Conservation (phyloP, 2,329 filamentous ascomycete species). For the Fulvia fulva region DNA sequence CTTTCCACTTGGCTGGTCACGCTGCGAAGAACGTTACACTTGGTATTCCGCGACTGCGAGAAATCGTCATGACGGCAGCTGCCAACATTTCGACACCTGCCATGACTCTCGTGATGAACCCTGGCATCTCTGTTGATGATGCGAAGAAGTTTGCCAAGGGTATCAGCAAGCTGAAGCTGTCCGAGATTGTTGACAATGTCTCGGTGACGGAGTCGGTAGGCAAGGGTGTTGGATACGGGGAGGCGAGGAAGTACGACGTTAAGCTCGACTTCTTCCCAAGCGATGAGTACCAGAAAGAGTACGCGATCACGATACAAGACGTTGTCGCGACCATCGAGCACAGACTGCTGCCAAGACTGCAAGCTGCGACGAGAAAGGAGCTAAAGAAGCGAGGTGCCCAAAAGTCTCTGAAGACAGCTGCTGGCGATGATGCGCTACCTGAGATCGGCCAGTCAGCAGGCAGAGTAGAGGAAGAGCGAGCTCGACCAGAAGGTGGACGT, state of each 20-base stretch:
- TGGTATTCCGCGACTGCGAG: constrained; percentile 92
- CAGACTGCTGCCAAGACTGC: constrained; percentile 69
- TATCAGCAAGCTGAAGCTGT: constrained; percentile 79
- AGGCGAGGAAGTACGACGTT: constrained; percentile 83
- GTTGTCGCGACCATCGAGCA: constrained; percentile 76
- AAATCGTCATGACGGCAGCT: constrained; percentile 98
- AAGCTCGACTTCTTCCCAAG: constrained; percentile 78
- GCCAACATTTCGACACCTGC: constrained; percentile 82
- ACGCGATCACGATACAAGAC: constrained; percentile 75
- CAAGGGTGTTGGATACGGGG: constrained; percentile 60
- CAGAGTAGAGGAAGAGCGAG: constrained; percentile 48
- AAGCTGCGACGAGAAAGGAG: constrained; percentile 68
- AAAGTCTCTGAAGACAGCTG: constrained; percentile 50
- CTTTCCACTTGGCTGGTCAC: constrained; percentile 98
- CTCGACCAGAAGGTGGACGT: constrained; percentile 42
- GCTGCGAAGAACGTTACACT: constrained; percentile 98
- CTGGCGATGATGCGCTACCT: constrained; percentile 62
- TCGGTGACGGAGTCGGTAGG: constrained; percentile 76
- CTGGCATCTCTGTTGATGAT: constrained; percentile 64
- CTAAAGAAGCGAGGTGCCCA: constrained; percentile 71
- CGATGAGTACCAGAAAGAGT: constrained; percentile 77
- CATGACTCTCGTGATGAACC: constrained; percentile 78
- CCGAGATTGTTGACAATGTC: constrained; percentile 77
- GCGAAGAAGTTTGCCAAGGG: constrained; percentile 82
- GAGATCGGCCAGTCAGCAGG: constrained; percentile 66